Evolutionary conservation across 768 basidiomycete genomes (phyloP).

Genomic region (Russula dissimulans): DNA sequence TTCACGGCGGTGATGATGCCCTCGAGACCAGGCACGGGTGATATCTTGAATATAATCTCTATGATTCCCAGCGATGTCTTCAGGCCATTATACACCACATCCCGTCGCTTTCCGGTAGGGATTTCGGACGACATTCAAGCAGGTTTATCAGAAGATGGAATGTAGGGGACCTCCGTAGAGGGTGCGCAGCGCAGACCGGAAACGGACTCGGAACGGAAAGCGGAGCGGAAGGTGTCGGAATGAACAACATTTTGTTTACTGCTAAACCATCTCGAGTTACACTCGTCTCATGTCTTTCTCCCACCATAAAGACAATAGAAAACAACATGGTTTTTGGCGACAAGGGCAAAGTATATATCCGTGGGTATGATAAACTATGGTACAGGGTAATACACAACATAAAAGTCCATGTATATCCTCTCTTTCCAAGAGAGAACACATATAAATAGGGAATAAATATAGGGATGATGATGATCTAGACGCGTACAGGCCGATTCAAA

Average conservation of each 20-base stretch:
- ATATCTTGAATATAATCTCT: not conserved
- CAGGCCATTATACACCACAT: constrained; percentile 7
- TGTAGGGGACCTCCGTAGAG: not conserved
- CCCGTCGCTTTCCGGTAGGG: not conserved
- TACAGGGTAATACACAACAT: no score
- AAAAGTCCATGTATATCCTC: not conserved
- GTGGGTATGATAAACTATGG: no score
- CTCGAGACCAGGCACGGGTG: constrained; percentile 3
- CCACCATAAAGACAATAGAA: no score
- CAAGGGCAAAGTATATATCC: no score
- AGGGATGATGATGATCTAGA: not conserved
- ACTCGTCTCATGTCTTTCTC: no score
- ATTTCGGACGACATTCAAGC: not conserved
- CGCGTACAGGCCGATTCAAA: not conserved
- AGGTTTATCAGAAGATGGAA: not conserved
- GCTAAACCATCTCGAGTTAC: no score
- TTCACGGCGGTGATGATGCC: constrained; percentile 3
- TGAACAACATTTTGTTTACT: no score
- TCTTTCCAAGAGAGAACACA: not conserved
- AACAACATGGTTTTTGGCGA: no score
- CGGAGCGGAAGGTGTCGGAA: no score
- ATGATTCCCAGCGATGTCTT: constrained; percentile 1
- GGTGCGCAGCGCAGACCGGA: no score
- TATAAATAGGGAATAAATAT: constrained; percentile 12
- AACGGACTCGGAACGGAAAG: no score